phyloP scores from a whole-genome alignment of 306 rosid species.

The Cyamopsis tetragonoloba region DNA sequence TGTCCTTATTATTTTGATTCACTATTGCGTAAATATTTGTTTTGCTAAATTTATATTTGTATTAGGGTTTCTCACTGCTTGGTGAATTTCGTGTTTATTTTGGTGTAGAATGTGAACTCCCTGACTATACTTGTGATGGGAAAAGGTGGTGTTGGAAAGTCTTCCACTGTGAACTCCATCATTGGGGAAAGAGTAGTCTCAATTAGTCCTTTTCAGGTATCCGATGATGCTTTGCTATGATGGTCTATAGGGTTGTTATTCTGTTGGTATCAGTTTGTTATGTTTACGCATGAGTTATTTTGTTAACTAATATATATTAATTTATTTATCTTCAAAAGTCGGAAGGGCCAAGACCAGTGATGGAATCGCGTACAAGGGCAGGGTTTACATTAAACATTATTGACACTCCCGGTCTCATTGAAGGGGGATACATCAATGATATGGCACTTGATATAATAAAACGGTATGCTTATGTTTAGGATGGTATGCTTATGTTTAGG shows the following conservation, averaged over 20 bases:
- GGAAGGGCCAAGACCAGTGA: conserved; percentile 84
- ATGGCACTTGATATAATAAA: conserved; percentile 73
- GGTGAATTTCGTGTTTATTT: conserved; percentile 13
- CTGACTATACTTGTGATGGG: conserved; percentile 98
- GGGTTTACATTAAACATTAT: conserved; percentile 87
- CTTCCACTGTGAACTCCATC: conserved; percentile 89
- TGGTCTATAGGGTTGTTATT: not conserved
- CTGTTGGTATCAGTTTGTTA: not conserved
- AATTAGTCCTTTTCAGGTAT: conserved; percentile 91
- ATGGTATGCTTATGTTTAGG: not conserved
- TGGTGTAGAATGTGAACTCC: conserved; percentile 68
- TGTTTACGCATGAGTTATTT: conserved; percentile 2
- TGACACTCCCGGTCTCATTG: conserved; percentile 97
- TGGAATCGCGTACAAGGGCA: conserved; percentile 78
- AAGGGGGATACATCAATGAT: conserved; percentile 89
- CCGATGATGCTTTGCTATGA: not conserved
- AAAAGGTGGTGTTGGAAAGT: conserved; percentile 95
- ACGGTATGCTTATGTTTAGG: conserved; percentile 37
- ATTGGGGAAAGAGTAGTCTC: conserved; percentile 86
- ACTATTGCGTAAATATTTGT: not conserved
- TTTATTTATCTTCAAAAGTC: conserved; percentile 45
- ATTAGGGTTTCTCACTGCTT: too few relatives aligned
- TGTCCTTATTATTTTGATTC: not conserved
- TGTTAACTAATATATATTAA: too few relatives aligned
- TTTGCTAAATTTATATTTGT: too few relatives aligned